Base-by-base conservation (phyloP, 768 basidiomycete species). In the Rhodocollybia butyracea region DNA sequence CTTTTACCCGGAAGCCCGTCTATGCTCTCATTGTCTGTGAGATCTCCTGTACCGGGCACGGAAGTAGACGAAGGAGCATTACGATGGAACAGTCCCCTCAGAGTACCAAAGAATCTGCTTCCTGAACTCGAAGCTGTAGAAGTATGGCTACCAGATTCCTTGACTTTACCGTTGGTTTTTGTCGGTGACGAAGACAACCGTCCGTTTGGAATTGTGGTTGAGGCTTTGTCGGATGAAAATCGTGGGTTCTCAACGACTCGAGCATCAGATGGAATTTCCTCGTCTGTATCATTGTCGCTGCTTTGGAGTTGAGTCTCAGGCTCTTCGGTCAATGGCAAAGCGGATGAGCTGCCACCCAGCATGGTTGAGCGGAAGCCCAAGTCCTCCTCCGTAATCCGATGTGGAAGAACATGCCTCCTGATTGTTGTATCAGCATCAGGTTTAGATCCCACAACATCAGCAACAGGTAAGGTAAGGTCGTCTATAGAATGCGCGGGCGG, bases 241-340 rank as follows among this genome's bases (percentile, higher is more conserved):
- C 78, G 73, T 13, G 80, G 76, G 59, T 86, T 86, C 61, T 85
- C 84, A n/a, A 80, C 75, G 4, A 84, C 71, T 39, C 69, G 66
- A 11, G 79, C 58, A 31, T 34, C 31, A 19, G 30, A 7, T 6
- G 46, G 0, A 12, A 46, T 12, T 8, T 63, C 59, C 7, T 64
- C 61, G 13, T 68, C 59, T 17, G 63, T 66, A 13, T 73, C 73
- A 5, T 72, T 74, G 0, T 61, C 70, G 38, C 72, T 73, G 52
- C 73, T 69, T 4, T 69, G 70, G 7, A 63, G 70, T 34, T 32
- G 26, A 5, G 26, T 11, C n/a, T 45, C 15, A 19, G 13, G 31
- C 31, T 21, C 8, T 24, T 15, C 46, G 12, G 13, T 12, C 36
- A 38, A n/a, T 11, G 10, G 36, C 36, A 11, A 11, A 15, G 13